A percentile compares a stretch with the other conserved stretches of the same genome.
These are phyloP conservation scores for Cornus florida DNA, from an alignment of 148 eudicot species.

Conservation along the genomic window DNA sequence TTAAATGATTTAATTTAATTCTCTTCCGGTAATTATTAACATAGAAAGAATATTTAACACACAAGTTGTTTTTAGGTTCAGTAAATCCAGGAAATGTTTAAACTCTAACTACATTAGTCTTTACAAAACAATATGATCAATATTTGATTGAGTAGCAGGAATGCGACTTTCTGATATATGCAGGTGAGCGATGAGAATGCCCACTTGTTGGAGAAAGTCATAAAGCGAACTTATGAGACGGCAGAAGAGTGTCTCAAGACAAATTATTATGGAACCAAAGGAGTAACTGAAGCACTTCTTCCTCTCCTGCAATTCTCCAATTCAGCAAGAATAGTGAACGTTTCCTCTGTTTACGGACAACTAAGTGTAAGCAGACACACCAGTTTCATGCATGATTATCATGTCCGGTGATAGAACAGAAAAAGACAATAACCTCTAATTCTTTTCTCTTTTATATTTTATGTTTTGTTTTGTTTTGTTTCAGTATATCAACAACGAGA, in stretches of 20 bases:
- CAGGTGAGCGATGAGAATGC: not conserved
- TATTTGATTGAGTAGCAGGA: too few species aligned
- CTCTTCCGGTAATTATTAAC: too few species aligned
- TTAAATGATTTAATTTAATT: too few species aligned
- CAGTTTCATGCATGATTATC: too few species aligned
- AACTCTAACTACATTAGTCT: too few species aligned
- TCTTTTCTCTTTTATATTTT: too few species aligned
- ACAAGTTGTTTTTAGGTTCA: too few species aligned
- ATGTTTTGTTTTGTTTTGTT: not conserved
- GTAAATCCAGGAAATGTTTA: too few species aligned
- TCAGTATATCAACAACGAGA: constrained; percentile 12
- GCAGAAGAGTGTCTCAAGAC: constrained; percentile 37
- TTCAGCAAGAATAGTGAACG: constrained; percentile 42
- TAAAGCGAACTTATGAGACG: constrained; percentile 21
- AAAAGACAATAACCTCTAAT: not conserved
- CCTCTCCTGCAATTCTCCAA: constrained; percentile 41
- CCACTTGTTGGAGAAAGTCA: not conserved
- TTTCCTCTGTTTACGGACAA: too few species aligned
- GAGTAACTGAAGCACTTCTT: constrained; percentile 24
- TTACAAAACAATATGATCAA: too few species aligned
- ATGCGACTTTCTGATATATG: not conserved
- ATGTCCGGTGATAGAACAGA: not conserved
- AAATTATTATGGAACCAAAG: constrained; percentile 43
- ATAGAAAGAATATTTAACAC: too few species aligned
- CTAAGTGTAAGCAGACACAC: too few species aligned